Base-by-base conservation (phyloP, 768 basidiomycete genomes). In the Dioszegia aurantiaca region DNA sequence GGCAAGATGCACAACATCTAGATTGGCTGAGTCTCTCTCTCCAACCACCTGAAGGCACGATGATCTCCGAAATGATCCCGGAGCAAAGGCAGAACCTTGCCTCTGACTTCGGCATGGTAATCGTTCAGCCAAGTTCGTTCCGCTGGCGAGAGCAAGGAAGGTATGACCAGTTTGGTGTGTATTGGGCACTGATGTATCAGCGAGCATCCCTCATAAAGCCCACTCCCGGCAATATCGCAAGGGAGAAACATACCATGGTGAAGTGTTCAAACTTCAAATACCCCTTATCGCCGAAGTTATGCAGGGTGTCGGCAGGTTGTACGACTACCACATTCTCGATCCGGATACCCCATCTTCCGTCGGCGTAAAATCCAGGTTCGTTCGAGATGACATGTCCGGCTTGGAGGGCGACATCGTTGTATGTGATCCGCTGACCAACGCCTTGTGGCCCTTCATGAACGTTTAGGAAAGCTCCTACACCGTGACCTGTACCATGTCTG, bases 401-500 rank as follows among this genome's bases (percentile, higher is more conserved):
- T 71, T 89, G 88, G 57, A 97, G 76, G 0, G 86, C 72, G 0
- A 84, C 83, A 39, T 75, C 84, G 74, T 92, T 90, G 73, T 85
- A 85, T 0, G 81, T 86, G 84, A 61, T 53, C 51, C 59, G 27
- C 55, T 51, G 27, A 23, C 82, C 82, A 33, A 84, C 80, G 2
- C 82, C 83, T 9, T 84, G 83, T 11, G 83, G 84, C 4, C 87
- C 87, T 81, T 98, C 92, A 68, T 97, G 93, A 2, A 97, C 93
- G 60, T 95, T 95, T 54, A 98, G 78, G 79, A 87, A 98, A 64
- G 89, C 86, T 0, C 94, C 94, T 30, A 99, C 88, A 31, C 95
- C 94, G 67, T 97, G 94, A 0, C 91, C 91, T 19, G 93, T 95
- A 4, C 90, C 89, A 61, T 95, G 92, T 59, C 90, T 87, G 57